Evolutionary conservation across 345 rosid genomes (phyloP), one percentile per base, ranked within the genome.

Genomic region (Eutrema japonicum): DNA sequence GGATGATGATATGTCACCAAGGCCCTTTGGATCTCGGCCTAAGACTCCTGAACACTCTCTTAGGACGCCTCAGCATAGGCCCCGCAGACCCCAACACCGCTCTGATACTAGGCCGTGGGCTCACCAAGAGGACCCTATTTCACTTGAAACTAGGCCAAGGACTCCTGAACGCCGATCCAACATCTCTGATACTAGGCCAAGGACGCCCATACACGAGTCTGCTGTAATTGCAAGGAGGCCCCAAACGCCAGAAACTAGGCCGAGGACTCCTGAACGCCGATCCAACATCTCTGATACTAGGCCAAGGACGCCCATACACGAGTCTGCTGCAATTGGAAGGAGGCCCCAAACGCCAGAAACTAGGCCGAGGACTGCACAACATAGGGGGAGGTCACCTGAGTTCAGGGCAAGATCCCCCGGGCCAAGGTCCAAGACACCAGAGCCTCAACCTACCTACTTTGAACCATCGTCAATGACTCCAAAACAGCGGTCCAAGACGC

Each of bases 1-100:
- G 6, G 70, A 76, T 30, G 64, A 69, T 69, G 58, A 76, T 63
- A 35, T 69, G 18, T 69, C 79, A 53, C 79, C 79, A 46, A 76
- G 65, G 64, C 68, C 73, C 4, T 74, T 66, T 59, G 68, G 54
- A 13, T 22, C 62, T 50, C 62, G 26, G 9, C 78, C 78, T 40
- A 67, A 42, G 73, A 74, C 78, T 7, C 78, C 78, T 40, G 78
- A 66, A 66, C 78, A 74, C 48, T 73, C 73, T 59, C 68, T 74
- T 33, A 57, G 73, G 46, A 59, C 78, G 11, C 78, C 78, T 60
- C 54, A 69, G 63, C 63, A 45, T 45, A 52, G 56, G 66, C 78
- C 78, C 2, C 73, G 36, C 9, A 74, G 70, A 45, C 79, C 70
- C 4, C 74, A 76, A 45, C 79, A 13, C 36, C 30, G 7, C 29